phyloP scores from a whole-genome alignment of 2,329 filamentous ascomycete species.

The Magnaporthales sp. region DNA sequence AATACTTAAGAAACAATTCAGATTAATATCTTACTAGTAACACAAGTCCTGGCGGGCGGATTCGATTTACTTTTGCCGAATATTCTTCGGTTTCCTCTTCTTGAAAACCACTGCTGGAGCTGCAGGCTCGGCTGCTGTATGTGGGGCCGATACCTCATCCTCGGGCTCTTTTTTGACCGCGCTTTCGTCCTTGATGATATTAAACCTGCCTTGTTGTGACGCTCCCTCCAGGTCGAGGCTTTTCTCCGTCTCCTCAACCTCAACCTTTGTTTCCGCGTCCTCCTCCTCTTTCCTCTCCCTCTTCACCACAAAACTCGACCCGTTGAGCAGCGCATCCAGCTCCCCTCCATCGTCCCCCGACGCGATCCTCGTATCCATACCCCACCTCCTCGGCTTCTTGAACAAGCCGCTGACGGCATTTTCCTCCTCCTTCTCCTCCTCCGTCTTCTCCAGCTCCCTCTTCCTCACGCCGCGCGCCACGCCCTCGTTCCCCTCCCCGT shows the following conservation, averaged over 20 bases:
- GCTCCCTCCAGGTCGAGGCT: slow-evolving; percentile 12
- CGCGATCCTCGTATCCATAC: slow-evolving; percentile 39
- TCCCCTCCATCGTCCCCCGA: slow-evolving; percentile 41
- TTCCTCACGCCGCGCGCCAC: slow-evolving; percentile 53
- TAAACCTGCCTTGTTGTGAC: slow-evolving; percentile 14
- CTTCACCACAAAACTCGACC: slow-evolving; percentile 20
- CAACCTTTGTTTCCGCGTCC: slow-evolving; percentile 17
- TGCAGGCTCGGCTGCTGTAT: slow-evolving; percentile 11
- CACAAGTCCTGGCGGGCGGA: background rate
- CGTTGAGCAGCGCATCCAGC: slow-evolving; percentile 51
- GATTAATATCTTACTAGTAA: background rate
- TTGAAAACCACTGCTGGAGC: slow-evolving; percentile 60
- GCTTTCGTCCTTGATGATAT: slow-evolving; percentile 10
- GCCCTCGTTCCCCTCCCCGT: slow-evolving; percentile 30
- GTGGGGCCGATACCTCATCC: slow-evolving; percentile 13
- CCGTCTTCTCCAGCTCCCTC: slow-evolving; percentile 47
- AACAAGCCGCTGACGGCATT: slow-evolving; percentile 49
- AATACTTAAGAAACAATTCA: too few species aligned
- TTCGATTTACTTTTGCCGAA: slow-evolving; percentile 47
- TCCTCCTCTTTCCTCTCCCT: slow-evolving; percentile 20
- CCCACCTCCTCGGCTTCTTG: slow-evolving; percentile 50
- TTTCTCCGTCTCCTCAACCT: slow-evolving; percentile 14
- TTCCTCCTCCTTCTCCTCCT: slow-evolving; percentile 53
- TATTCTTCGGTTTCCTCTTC: slow-evolving; percentile 64
- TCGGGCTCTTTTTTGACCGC: slow-evolving; percentile 18